Conservation (phyloP, 148 eudicot species). For the Dianthus caryophyllus region DNA sequence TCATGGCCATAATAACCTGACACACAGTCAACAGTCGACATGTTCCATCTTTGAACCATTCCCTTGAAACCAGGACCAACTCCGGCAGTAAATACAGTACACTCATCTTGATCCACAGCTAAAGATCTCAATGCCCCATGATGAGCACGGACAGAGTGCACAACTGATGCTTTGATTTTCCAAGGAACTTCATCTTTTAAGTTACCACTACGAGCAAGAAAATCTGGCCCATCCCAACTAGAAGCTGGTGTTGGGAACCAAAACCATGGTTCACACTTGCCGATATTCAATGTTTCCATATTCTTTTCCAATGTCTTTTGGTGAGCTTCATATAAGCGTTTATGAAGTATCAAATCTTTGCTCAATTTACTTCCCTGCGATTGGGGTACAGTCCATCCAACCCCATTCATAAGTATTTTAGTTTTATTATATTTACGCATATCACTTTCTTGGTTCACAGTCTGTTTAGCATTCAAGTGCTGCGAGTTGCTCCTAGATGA, state of each 20-base stretch:
- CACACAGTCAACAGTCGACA: slow-evolving; percentile 61
- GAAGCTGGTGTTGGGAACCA: slow-evolving; percentile 90
- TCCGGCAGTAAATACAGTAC: slow-evolving; percentile 83
- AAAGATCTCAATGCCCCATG: slow-evolving; percentile 86
- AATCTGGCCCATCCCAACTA: slow-evolving; percentile 80
- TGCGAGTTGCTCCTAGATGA: slow-evolving; percentile 47
- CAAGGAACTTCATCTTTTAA: slow-evolving; percentile 86
- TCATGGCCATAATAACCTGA: slow-evolving; percentile 93
- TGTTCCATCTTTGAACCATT: slow-evolving; percentile 87
- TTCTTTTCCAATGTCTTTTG: slow-evolving; percentile 36
- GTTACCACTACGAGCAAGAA: slow-evolving; percentile 66
- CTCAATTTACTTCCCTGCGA: slow-evolving; percentile 52
- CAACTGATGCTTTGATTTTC: slow-evolving; percentile 91
- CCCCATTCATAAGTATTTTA: slow-evolving; percentile 71
- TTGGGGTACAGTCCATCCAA: slow-evolving; percentile 95
- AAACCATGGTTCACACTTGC: slow-evolving; percentile 79
- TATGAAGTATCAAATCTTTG: slow-evolving; percentile 45
- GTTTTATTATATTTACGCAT: slow-evolving; percentile 53
- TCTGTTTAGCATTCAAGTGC: slow-evolving; percentile 35
- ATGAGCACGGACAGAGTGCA: slow-evolving; percentile 83
- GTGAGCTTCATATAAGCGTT: slow-evolving; percentile 36
- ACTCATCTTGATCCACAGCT: slow-evolving; percentile 78
- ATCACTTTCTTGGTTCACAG: slow-evolving; percentile 36
- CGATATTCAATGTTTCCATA: slow-evolving; percentile 35
- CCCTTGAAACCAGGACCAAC: slow-evolving; percentile 95